Percentiles rank a stretch among this genome's conserved stretches.
These are phyloP conservation scores for Aristolochia fimbriata DNA, from an alignment of 164 flowering plant species.

Conservation along the genomic window DNA sequence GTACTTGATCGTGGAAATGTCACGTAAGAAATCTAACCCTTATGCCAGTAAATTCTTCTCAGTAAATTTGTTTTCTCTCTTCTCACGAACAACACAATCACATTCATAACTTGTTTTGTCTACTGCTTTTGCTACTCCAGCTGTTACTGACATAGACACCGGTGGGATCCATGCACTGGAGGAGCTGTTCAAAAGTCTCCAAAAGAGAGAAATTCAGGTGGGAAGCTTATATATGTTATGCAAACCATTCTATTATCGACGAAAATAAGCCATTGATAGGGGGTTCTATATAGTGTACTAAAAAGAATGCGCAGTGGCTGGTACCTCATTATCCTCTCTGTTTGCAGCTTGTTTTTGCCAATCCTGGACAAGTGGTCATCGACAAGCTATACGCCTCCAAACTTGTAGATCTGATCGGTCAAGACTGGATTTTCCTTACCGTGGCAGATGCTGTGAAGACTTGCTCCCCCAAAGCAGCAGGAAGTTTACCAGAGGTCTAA, in stretches of 20 bases:
- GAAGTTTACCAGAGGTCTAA: background rate
- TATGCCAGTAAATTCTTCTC: background rate
- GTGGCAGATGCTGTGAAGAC: constrained; percentile 73
- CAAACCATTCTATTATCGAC: background rate
- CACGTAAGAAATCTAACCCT: constrained; percentile 39
- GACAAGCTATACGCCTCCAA: constrained; percentile 75
- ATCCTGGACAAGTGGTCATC: constrained; percentile 76
- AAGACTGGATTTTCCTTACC: constrained; percentile 67
- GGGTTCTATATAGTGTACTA: background rate
- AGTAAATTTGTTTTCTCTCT: background rate
- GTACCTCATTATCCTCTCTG: constrained; percentile 6
- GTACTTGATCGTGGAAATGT: constrained; percentile 68
- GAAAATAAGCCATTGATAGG: background rate
- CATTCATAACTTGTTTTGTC: background rate
- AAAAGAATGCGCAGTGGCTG: background rate
- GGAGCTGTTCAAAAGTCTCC: constrained; percentile 50
- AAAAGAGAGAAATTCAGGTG: constrained; percentile 61
- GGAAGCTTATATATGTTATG: background rate
- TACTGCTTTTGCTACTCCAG: constrained; percentile 53
- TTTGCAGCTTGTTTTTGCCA: constrained; percentile 66
- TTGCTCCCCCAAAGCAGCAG: constrained; percentile 34
- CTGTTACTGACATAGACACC: constrained; percentile 86
- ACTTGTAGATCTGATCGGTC: constrained; percentile 42
- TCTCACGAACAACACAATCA: no score
- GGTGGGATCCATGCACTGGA: constrained; percentile 82